phyloP scores from a whole-genome alignment of 768 basidiomycete genomes.

The Hygrophoropsis aurantiaca region DNA sequence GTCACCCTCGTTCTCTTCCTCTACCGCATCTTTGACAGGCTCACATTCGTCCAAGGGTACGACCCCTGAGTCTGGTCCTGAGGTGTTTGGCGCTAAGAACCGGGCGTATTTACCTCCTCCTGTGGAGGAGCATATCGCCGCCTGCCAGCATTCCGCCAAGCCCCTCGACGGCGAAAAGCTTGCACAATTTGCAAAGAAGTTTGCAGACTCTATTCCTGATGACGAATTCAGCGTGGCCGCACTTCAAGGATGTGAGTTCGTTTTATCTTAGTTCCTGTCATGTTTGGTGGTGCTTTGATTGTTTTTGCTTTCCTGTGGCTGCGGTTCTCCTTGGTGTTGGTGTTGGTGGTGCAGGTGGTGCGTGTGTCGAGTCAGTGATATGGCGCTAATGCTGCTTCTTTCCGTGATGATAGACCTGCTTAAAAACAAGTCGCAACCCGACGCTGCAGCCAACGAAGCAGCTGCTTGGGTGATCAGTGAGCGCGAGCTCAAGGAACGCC shows the following conservation, averaged over 20 bases:
- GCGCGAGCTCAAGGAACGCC: slow-evolving; percentile 70
- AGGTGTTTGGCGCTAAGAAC: slow-evolving; percentile 52
- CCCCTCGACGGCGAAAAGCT: slow-evolving; percentile 67
- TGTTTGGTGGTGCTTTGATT: slow-evolving; percentile 6
- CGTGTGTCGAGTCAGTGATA: slow-evolving; percentile 17
- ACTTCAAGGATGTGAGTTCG: slow-evolving; percentile 81
- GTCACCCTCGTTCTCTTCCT: slow-evolving; percentile 45
- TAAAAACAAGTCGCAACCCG: slow-evolving; percentile 82
- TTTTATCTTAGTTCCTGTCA: slow-evolving; percentile 15
- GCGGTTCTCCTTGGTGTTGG: slow-evolving; percentile 15
- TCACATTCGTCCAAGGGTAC: slow-evolving; percentile 28
- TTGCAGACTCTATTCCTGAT: slow-evolving; percentile 81
- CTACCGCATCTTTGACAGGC: slow-evolving; percentile 37
- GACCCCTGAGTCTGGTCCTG: slow-evolving; percentile 17
- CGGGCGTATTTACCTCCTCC: slow-evolving; percentile 66
- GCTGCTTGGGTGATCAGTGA: slow-evolving; percentile 74
- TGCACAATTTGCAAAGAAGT: slow-evolving; percentile 68
- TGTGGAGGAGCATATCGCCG: slow-evolving; percentile 55
- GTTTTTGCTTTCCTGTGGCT: slow-evolving; percentile 12
- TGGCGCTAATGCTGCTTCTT: slow-evolving; percentile 23
- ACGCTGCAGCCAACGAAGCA: slow-evolving; percentile 67
- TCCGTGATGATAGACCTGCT: slow-evolving; percentile 55
- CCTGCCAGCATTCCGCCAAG: slow-evolving; percentile 60
- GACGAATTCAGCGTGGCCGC: slow-evolving; percentile 88
- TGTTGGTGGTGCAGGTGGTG: slow-evolving; percentile 14